Evolutionary conservation across 2,329 filamentous ascomycete genomes (phyloP).

Genomic region (Microcera coccophila): DNA sequence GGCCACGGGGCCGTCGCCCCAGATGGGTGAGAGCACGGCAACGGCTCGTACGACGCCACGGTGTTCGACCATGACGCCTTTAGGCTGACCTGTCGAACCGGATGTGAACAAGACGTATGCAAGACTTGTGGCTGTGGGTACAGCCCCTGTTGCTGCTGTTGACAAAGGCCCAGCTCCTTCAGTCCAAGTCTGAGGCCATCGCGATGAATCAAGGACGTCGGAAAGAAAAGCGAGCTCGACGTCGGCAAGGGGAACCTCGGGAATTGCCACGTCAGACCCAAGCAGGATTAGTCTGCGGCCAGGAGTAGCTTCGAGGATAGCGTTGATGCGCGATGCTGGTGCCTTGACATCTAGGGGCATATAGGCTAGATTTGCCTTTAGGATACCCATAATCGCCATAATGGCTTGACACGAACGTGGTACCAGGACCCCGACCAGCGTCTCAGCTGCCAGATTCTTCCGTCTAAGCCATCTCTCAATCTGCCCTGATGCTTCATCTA

Average conservation of each 20-base stretch:
- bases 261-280: constrained; percentile 4
- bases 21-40: not conserved
- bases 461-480: constrained; percentile 15
- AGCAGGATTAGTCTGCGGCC: constrained; percentile 14
- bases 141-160: too few relatives aligned
- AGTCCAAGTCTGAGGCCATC: not conserved
- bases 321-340: constrained; percentile 15
- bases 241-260: constrained; percentile 1
- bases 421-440: constrained; percentile 18
- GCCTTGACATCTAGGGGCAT: constrained; percentile 21
- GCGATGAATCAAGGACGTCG: not conserved
- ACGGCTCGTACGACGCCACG: constrained; percentile 5
- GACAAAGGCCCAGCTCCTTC: too few relatives aligned
- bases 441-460: constrained; percentile 8
- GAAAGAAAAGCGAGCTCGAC: constrained; percentile 10
- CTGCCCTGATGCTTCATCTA: constrained; percentile 16
- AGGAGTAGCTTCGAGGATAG: constrained; percentile 12
- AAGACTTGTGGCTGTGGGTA: constrained; percentile 8
- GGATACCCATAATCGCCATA: constrained; percentile 21
- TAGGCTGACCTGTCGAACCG: constrained; percentile 60
- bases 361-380: constrained; percentile 26
- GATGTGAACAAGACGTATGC: constrained; percentile 49
- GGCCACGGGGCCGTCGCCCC: not conserved
- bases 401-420: constrained; percentile 19
- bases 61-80: constrained; percentile 55